A percentile compares a stretch with the other conserved stretches of the same genome.
phyloP scores from a whole-genome alignment of 2,329 filamentous ascomycete genomes.

The Cercospora sesami region DNA sequence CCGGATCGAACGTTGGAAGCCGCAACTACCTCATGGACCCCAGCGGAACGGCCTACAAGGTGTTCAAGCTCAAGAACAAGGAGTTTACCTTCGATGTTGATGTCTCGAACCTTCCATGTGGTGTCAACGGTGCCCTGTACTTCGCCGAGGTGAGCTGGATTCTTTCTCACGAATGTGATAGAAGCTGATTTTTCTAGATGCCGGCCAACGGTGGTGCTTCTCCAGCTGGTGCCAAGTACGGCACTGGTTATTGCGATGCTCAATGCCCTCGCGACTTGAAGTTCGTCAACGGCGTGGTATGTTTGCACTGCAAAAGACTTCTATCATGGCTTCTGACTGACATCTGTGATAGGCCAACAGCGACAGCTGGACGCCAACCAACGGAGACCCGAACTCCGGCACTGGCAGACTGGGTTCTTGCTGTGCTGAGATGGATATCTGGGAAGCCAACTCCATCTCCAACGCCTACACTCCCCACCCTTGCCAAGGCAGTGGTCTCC shows the following conservation, averaged over 20 bases:
- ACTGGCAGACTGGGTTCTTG: slow-evolving; percentile 56
- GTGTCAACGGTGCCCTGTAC: slow-evolving; percentile 70
- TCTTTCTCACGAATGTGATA: too few species aligned
- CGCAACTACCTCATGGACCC: slow-evolving; percentile 64
- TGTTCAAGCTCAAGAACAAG: slow-evolving; percentile 64
- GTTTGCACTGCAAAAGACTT: neutral
- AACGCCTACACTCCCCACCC: slow-evolving; percentile 66
- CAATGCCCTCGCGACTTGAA: slow-evolving; percentile 47
- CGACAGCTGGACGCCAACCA: slow-evolving; percentile 41
- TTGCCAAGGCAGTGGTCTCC: slow-evolving; percentile 52
- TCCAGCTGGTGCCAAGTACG: slow-evolving; percentile 45
- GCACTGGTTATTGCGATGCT: slow-evolving; percentile 59
- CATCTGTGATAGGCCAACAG: slow-evolving; percentile 44
- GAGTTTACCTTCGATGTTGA: slow-evolving; percentile 75
- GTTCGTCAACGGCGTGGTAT: slow-evolving; percentile 34
- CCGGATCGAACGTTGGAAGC: slow-evolving; percentile 41
- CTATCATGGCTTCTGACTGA: neutral
- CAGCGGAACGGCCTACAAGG: slow-evolving; percentile 60
- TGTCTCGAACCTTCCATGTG: slow-evolving; percentile 66
- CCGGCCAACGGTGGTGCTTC: slow-evolving; percentile 60
- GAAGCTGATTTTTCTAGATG: slow-evolving; percentile 52
- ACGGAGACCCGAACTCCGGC: slow-evolving; percentile 34
- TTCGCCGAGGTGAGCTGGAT: slow-evolving; percentile 38
- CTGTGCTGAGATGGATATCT: slow-evolving; percentile 68
- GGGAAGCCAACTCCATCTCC: slow-evolving; percentile 68